Evolutionary conservation across 805 yeast species (phyloP).

Genomic region (Spencermartinsiella europaea): DNA sequence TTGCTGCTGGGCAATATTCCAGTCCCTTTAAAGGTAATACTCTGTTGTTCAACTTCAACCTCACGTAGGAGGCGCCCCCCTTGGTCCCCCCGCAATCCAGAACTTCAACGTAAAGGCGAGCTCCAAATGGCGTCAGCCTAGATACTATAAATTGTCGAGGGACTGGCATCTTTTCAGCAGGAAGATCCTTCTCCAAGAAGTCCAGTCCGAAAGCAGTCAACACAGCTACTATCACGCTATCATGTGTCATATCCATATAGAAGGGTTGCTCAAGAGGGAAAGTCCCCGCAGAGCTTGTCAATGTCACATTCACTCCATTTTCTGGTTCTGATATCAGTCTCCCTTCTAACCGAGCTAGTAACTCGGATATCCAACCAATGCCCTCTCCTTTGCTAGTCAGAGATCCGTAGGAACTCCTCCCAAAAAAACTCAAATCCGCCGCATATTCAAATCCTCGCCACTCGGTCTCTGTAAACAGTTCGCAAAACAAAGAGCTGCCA

Average conservation of each 20-base stretch:
- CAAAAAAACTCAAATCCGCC: conserved; percentile 54
- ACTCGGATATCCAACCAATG: conserved; percentile 46
- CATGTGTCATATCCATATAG: conserved; percentile 72
- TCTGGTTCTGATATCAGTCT: conserved; percentile 47
- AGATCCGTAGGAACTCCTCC: conserved; percentile 60
- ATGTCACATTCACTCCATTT: conserved; percentile 46
- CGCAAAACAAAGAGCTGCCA: conserved; percentile 65
- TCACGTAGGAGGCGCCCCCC: conserved; percentile 29
- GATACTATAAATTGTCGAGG: conserved; percentile 38
- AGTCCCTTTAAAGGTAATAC: conserved; percentile 34
- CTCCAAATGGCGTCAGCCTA: conserved; percentile 39
- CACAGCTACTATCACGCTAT: conserved; percentile 57
- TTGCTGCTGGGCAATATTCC: conserved; percentile 29
- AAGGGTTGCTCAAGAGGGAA: conserved; percentile 45
- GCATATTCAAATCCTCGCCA: conserved; percentile 58
- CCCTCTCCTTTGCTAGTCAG: conserved; percentile 56
- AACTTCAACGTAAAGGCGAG: conserved; percentile 36
- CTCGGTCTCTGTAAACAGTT: conserved; percentile 62
- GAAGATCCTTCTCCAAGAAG: conserved; percentile 37
- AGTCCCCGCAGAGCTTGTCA: conserved; percentile 24
- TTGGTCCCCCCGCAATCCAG: conserved; percentile 30
- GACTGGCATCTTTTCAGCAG: conserved; percentile 39
- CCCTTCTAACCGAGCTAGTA: conserved; percentile 40
- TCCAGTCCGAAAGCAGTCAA: conserved; percentile 59
- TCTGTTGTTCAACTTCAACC: conserved; percentile 35